Conservation (phyloP, 1,284 basidiomycete species). For the Pholiota adiposa region DNA sequence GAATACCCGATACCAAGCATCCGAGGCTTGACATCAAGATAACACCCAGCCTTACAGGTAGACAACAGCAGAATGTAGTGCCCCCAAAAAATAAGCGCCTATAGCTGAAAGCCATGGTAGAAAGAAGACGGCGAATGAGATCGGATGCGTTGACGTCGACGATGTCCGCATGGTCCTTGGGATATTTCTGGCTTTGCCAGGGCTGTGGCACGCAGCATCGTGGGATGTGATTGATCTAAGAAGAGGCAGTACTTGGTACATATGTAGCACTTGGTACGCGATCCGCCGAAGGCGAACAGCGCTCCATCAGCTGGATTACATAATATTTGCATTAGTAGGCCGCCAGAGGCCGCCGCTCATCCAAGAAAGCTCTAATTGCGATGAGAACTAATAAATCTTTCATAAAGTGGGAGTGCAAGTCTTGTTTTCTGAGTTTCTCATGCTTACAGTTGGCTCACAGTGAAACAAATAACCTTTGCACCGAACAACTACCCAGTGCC, state of each 20-base stretch:
- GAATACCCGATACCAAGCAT: slow-evolving; percentile 52
- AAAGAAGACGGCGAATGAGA: not conserved
- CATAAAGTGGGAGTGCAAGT: not conserved
- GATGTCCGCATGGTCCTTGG: not conserved
- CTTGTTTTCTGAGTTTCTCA: not conserved
- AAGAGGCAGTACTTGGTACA: not conserved
- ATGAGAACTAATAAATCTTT: not conserved
- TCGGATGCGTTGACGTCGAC: not conserved
- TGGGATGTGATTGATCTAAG: not conserved
- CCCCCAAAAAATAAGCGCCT: slow-evolving; percentile 46
- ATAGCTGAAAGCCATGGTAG: slow-evolving; percentile 45
- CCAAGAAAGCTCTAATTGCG: not conserved
- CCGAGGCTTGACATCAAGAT: slow-evolving; percentile 55
- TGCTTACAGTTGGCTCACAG: not conserved
- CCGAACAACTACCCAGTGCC: not conserved
- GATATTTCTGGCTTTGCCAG: not conserved
- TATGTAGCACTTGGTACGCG: too few relatives aligned
- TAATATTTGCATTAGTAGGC: too few relatives aligned
- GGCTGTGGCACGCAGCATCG: not conserved
- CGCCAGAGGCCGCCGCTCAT: not conserved
- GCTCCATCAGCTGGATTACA: too few relatives aligned
- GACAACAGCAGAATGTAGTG: slow-evolving; percentile 61
- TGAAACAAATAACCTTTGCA: not conserved
- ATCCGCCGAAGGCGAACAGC: too few relatives aligned
- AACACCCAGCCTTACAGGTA: slow-evolving; percentile 66